A percentile compares a stretch with the other conserved stretches of the same genome.
These are phyloP conservation scores for Heliophila coronopifolia DNA, from an alignment of 441 rosid species.

Conservation along the genomic window DNA sequence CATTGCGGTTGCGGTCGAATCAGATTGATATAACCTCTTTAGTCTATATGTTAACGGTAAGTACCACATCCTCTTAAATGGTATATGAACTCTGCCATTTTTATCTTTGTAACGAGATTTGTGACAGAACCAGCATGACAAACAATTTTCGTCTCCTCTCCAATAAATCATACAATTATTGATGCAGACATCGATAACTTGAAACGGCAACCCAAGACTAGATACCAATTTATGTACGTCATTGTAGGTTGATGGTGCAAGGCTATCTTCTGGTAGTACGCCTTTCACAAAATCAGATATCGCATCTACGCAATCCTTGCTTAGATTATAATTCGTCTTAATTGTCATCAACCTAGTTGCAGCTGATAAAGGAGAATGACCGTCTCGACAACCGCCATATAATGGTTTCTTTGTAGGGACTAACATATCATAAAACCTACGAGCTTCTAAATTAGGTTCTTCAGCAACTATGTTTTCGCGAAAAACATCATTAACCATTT, in stretches of 20 bases:
- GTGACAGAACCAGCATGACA: not conserved
- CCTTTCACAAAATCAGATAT: not conserved
- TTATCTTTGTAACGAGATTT: not conserved
- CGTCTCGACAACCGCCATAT: too few species aligned
- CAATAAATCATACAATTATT: not conserved
- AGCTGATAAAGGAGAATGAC: not conserved
- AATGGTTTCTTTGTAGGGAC: too few species aligned
- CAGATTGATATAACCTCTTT: not conserved
- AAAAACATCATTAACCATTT: too few species aligned
- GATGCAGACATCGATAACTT: not conserved
- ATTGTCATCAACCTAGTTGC: not conserved
- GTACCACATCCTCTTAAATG: not conserved
- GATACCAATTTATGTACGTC: not conserved
- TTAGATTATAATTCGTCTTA: not conserved
- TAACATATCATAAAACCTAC: not conserved
- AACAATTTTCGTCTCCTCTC: not conserved
- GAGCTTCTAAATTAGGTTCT: too few species aligned
- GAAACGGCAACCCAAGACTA: not conserved
- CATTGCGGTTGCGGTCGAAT: not conserved
- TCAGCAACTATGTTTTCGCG: too few species aligned
- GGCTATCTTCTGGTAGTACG: not conserved
- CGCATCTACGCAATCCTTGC: not conserved
- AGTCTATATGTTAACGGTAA: not conserved
- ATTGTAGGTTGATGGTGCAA: not conserved
- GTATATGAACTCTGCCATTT: not conserved